Conservation (phyloP, 2,329 filamentous ascomycete genomes). For the Rhexocercosporidium sp. region DNA sequence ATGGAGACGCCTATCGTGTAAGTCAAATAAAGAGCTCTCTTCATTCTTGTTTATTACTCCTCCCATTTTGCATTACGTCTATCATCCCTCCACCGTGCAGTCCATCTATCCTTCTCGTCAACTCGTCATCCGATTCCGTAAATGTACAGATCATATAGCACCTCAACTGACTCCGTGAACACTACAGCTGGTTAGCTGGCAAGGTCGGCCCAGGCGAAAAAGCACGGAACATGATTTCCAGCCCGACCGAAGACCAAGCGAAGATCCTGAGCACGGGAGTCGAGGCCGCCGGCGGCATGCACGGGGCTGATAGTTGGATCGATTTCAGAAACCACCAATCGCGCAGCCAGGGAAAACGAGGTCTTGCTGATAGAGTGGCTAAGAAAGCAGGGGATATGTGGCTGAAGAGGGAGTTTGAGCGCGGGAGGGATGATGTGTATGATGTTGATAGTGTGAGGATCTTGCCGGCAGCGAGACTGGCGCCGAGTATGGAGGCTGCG, state of each 20-base stretch:
- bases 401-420: not conserved
- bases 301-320: too few relatives aligned
- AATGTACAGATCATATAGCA: too few relatives aligned
- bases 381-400: not conserved
- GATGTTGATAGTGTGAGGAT: not conserved
- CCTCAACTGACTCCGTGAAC: not conserved
- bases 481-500: conserved; percentile 1
- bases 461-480: not conserved
- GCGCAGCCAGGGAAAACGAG: not conserved
- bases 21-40: not conserved
- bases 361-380: not conserved
- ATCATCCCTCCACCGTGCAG: not conserved
- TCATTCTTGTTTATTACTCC: not conserved
- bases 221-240: not conserved
- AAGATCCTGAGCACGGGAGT: not conserved
- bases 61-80: not conserved
- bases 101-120: too few relatives aligned
- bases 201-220: not conserved
- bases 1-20: not conserved
- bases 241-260: not conserved
- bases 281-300: too few relatives aligned
- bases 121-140: too few relatives aligned
- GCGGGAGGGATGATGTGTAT: not conserved
- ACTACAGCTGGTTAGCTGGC: not conserved
- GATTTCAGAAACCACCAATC: not conserved